These are phyloP conservation scores for Thecaphora frezii DNA, from an alignment of 1,284 basidiomycete species.

Conservation along the genomic window DNA sequence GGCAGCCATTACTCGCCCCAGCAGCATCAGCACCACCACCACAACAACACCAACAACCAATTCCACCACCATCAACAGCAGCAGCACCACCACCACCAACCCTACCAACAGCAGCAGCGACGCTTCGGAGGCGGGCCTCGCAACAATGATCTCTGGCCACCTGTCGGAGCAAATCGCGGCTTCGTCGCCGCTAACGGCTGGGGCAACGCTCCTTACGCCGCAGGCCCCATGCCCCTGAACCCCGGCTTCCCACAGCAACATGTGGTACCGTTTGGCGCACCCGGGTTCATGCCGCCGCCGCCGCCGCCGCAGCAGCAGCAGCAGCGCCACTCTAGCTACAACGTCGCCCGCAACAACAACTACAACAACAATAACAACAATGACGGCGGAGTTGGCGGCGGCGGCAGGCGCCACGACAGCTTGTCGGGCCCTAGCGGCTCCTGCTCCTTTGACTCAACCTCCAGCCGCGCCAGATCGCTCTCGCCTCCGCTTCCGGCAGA, in stretches of 20 bases:
- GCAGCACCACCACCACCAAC: too few species aligned
- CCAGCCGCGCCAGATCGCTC: neutral
- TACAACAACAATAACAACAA: neutral
- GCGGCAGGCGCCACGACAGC: neutral
- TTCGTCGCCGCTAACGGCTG: too few species aligned
- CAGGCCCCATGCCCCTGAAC: too few species aligned
- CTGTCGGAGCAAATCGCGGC: too few species aligned
- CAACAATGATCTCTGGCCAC: too few species aligned
- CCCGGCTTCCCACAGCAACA: too few species aligned
- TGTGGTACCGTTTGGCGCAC: too few species aligned
- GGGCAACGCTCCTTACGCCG: too few species aligned
- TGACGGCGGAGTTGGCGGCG: neutral
- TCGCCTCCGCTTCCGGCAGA: neutral
- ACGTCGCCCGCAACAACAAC: neutral
- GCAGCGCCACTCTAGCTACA: neutral
- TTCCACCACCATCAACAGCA: neutral
- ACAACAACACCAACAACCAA: too few species aligned
- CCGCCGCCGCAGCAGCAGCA: neutral
- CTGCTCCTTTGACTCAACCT: neutral
- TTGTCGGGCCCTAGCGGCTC: neutral
- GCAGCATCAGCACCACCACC: neutral
- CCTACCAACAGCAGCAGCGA: too few species aligned
- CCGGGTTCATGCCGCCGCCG: too few species aligned
- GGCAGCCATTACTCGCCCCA: neutral
- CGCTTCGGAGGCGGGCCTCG: too few species aligned